These are phyloP conservation scores for Gossypium rotundifolium DNA, from an alignment of 345 rosid genomes.

Conservation along the genomic window DNA sequence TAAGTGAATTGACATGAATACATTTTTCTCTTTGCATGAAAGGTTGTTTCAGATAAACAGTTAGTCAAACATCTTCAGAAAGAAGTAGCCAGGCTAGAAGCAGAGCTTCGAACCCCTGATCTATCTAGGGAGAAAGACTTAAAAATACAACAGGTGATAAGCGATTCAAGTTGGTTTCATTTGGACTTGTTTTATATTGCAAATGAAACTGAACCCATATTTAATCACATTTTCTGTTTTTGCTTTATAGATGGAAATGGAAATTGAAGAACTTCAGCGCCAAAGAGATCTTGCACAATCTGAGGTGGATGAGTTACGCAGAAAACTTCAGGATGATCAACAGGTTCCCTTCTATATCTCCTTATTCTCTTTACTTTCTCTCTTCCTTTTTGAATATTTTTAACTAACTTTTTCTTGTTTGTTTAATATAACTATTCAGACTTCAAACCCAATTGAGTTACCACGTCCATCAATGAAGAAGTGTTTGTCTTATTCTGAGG, in stretches of 20 bases:
- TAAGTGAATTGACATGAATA: background rate
- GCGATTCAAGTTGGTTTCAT: constrained; percentile 4
- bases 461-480: constrained; percentile 68
- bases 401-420: constrained; percentile 5
- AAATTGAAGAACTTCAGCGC: constrained; percentile 78
- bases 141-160: constrained; percentile 71
- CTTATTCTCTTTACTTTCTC: background rate
- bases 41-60: constrained; percentile 97
- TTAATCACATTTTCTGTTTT: constrained; percentile 7
- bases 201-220: constrained; percentile 5
- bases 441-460: constrained; percentile 41
- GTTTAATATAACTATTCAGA: constrained; percentile 33
- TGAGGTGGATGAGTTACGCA: constrained; percentile 77
- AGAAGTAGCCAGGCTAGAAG: constrained; percentile 97
- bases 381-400: background rate
- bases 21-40: background rate
- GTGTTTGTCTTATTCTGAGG: constrained; percentile 80
- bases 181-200: background rate
- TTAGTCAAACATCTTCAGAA: constrained; percentile 97
- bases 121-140: constrained; percentile 78
- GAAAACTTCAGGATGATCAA: constrained; percentile 62
- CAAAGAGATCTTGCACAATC: constrained; percentile 88
- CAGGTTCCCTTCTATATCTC: constrained; percentile 24
- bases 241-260: constrained; percentile 79
- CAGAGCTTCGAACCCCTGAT: constrained; percentile 91